Evolutionary conservation across 2,329 filamentous ascomycete genomes (phyloP).

Genomic region (Phyllachora maydis): DNA sequence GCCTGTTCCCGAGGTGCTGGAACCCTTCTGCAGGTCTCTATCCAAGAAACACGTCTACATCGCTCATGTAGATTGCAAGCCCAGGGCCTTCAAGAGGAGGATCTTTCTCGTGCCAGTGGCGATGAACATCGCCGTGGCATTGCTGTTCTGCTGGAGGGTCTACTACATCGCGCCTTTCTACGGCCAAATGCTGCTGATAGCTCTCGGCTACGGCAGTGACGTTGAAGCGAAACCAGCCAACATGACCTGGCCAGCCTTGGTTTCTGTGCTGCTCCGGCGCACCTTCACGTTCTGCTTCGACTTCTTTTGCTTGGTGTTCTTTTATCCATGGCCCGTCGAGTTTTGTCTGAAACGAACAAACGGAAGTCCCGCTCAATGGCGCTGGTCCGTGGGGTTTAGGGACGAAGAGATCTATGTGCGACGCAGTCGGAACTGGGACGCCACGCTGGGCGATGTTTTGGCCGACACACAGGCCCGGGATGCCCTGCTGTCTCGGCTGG

Average conservation of each 20-base stretch:
- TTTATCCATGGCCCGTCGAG: conserved; percentile 54
- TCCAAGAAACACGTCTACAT: conserved; percentile 58
- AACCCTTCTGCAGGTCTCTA: conserved; percentile 45
- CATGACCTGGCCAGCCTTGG: conserved; percentile 33
- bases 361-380: conserved; percentile 50
- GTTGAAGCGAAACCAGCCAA: conserved; percentile 30
- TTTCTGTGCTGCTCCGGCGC: conserved; percentile 35
- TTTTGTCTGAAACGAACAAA: conserved; percentile 30
- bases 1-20: conserved; percentile 37
- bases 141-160: conserved; percentile 46
- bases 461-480: conserved; percentile 24
- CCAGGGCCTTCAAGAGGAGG: conserved; percentile 52
- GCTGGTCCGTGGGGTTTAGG: conserved; percentile 55
- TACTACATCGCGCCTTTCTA: conserved; percentile 56
- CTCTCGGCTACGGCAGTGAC: conserved; percentile 47
- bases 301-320: conserved; percentile 43
- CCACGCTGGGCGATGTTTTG: conserved; percentile 31
- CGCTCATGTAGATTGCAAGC: conserved; percentile 58
- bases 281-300: conserved; percentile 52
- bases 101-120: conserved; percentile 63
- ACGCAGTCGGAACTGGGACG: conserved; percentile 54
- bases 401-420: conserved; percentile 65
- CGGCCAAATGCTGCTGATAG: conserved; percentile 38
- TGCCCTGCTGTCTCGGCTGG: conserved; percentile 39
- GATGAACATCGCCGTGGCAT: conserved; percentile 50